phyloP scores from a whole-genome alignment of 1,139 yeast species.

The Pichia kudriavzevii region DNA sequence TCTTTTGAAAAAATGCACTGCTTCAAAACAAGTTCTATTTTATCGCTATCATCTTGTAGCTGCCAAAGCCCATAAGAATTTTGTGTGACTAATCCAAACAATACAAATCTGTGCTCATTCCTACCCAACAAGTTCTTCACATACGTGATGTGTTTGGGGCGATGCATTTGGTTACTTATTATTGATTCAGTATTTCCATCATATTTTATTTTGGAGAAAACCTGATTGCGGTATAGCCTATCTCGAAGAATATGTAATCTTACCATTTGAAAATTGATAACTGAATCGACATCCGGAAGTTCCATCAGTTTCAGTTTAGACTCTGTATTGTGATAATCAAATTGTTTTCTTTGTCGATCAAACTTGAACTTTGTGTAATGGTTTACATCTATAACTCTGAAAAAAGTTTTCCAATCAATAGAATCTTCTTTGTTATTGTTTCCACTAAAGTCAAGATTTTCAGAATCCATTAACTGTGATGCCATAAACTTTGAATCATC shows the following conservation, averaged over 20 bases:
- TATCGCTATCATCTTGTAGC: slow-evolving; percentile 76
- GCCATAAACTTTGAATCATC: slow-evolving; percentile 5
- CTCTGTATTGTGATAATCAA: slow-evolving; percentile 28
- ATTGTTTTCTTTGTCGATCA: slow-evolving; percentile 60
- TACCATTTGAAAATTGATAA: slow-evolving; percentile 33
- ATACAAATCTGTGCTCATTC: slow-evolving; percentile 64
- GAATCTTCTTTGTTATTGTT: slow-evolving; percentile 26
- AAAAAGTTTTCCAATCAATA: slow-evolving; percentile 66
- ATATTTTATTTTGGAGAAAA: slow-evolving; percentile 46
- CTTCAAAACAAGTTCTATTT: slow-evolving; percentile 61
- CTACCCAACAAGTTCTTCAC: slow-evolving; percentile 83
- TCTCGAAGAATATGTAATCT: slow-evolving; percentile 61
- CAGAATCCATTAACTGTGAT: slow-evolving; percentile 30
- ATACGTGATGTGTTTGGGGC: slow-evolving; percentile 51
- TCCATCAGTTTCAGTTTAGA: slow-evolving; percentile 5
- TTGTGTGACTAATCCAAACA: slow-evolving; percentile 68
- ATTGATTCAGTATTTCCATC: slow-evolving; percentile 34
- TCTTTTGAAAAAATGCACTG: slow-evolving; percentile 62
- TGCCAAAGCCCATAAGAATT: slow-evolving; percentile 63
- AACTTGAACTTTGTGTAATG: slow-evolving; percentile 62
- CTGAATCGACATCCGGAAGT: slow-evolving; percentile 21
- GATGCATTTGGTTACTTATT: slow-evolving; percentile 25
- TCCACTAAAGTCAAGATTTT: no score
- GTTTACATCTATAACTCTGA: slow-evolving; percentile 55
- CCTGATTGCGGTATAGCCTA: slow-evolving; percentile 70